Conservation (phyloP, 2,329 filamentous ascomycete genomes). For the Acephala macrosclerotiorum region DNA sequence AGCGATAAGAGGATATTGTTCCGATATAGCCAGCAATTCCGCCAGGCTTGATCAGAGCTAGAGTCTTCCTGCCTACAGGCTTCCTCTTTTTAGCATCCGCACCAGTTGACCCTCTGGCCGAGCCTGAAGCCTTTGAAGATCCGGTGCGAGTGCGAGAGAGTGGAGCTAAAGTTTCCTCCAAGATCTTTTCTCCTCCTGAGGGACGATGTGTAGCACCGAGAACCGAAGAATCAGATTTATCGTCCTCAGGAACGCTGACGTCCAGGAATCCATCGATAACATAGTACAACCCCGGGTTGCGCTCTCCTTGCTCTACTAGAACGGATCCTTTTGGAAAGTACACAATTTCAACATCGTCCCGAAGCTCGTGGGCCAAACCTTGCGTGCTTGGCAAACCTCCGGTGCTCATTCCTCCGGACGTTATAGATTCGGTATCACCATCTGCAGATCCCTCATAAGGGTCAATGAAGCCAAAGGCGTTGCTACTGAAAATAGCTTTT, state of each 20-base stretch:
- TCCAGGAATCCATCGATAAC: conserved; percentile 97
- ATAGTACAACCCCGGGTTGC: conserved; percentile 97
- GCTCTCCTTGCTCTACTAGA: conserved; percentile 93
- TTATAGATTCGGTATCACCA: conserved; percentile 86
- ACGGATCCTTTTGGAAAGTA: conserved; percentile 96
- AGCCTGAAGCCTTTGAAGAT: conserved; percentile 45
- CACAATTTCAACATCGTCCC: conserved; percentile 94
- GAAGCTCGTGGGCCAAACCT: conserved; percentile 77
- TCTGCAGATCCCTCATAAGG: conserved; percentile 80
- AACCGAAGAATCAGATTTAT: conserved; percentile 40
- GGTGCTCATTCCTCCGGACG: conserved; percentile 71
- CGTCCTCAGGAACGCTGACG: conserved; percentile 79
- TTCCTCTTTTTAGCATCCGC: conserved; percentile 49
- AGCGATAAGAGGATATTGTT: conserved; percentile 92
- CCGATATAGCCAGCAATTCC: conserved; percentile 94
- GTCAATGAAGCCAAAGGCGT: conserved; percentile 92
- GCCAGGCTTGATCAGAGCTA: conserved; percentile 93
- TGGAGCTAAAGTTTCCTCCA: conserved; percentile 51
- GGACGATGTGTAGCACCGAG: conserved; percentile 38
- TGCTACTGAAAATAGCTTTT: conserved; percentile 78
- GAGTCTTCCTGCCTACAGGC: conserved; percentile 67
- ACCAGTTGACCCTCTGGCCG: conserved; percentile 35
- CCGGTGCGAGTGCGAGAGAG: conserved; percentile 53
- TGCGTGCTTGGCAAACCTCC: conserved; percentile 68
- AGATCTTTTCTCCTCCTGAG: conserved; percentile 31